Conservation (phyloP, 2,329 filamentous ascomycete genomes). For the Cryphonectria carpinicola region DNA sequence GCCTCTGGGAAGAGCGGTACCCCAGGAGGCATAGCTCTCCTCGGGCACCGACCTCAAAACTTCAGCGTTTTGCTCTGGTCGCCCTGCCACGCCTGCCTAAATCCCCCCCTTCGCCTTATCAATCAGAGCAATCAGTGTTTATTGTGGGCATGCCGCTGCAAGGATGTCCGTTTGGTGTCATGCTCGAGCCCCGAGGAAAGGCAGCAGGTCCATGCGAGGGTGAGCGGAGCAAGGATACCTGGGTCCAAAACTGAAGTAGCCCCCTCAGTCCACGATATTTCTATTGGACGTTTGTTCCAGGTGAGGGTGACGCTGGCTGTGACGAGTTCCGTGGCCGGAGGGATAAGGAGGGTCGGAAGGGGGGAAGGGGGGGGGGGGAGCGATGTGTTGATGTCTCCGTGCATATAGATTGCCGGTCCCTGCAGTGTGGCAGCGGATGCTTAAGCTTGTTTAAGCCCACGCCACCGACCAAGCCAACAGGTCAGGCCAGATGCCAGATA, state of each 20-base stretch:
- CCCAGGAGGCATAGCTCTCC: slow-evolving; percentile 14
- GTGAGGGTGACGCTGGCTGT: not conserved
- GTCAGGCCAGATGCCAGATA: not conserved
- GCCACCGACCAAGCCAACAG: slow-evolving; percentile 25
- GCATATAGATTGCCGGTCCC: slow-evolving; percentile 23
- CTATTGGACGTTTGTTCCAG: not conserved
- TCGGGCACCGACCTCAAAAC: slow-evolving; percentile 21
- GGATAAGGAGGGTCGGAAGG: not conserved
- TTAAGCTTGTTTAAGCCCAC: slow-evolving; percentile 29
- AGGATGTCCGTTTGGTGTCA: not conserved
- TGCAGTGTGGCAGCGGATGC: slow-evolving; percentile 28
- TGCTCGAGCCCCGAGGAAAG: not conserved
- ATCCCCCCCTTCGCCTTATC: not conserved
- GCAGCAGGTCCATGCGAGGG: slow-evolving; percentile 10
- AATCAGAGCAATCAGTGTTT: not conserved
- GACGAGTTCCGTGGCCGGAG: not conserved
- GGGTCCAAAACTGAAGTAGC: not conserved
- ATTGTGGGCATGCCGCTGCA: not conserved
- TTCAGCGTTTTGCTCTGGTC: not conserved
- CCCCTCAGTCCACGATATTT: not conserved
- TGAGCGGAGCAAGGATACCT: not conserved
- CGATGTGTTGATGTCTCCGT: slow-evolving; percentile 10
- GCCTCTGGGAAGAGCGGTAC: slow-evolving; percentile 10
- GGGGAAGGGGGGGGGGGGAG: not conserved
- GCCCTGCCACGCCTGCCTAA: not conserved